These are phyloP conservation scores for Acrocalymma vagum DNA, from an alignment of 2,329 filamentous ascomycete species.

Conservation along the genomic window DNA sequence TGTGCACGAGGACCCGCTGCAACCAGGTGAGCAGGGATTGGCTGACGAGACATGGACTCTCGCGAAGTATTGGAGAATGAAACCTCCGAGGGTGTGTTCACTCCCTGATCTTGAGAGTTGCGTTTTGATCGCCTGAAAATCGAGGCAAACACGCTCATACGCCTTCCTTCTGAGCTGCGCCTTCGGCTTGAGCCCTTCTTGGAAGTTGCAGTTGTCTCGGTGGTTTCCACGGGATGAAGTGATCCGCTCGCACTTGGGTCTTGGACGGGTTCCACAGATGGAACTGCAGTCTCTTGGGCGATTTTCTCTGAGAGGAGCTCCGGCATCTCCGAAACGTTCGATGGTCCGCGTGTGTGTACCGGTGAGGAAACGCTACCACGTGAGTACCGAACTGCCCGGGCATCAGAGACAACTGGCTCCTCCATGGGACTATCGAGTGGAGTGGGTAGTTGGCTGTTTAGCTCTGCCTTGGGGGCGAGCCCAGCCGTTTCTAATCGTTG, in stretches of 20 bases:
- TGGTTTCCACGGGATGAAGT: slow-evolving; percentile 40
- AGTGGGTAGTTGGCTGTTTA: slow-evolving; percentile 40
- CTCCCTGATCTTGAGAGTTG: slow-evolving; percentile 57
- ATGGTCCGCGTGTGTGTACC: slow-evolving; percentile 56
- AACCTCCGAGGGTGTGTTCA: slow-evolving; percentile 69
- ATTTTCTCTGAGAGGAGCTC: slow-evolving; percentile 55
- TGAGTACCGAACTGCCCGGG: slow-evolving; percentile 58
- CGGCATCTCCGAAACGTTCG: slow-evolving; percentile 63
- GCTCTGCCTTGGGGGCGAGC: slow-evolving; percentile 26
- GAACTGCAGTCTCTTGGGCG: slow-evolving; percentile 39
- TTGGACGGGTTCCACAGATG: slow-evolving; percentile 52
- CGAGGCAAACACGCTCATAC: slow-evolving; percentile 52
- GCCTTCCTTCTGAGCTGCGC: slow-evolving; percentile 46
- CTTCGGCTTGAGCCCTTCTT: slow-evolving; percentile 34
- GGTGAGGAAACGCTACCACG: slow-evolving; percentile 57
- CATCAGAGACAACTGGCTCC: slow-evolving; percentile 58
- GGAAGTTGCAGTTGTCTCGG: slow-evolving; percentile 38
- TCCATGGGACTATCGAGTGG: slow-evolving; percentile 54
- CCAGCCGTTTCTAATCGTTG: slow-evolving; percentile 21
- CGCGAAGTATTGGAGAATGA: slow-evolving; percentile 87
- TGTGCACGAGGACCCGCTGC: slow-evolving; percentile 46
- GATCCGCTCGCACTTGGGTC: slow-evolving; percentile 42
- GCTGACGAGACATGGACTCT: slow-evolving; percentile 77
- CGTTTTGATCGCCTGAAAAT: slow-evolving; percentile 74
- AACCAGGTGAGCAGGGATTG: slow-evolving; percentile 59